Evolutionary conservation across 2,329 filamentous ascomycete genomes (phyloP).

Genomic region (Colletotrichum sublineola): DNA sequence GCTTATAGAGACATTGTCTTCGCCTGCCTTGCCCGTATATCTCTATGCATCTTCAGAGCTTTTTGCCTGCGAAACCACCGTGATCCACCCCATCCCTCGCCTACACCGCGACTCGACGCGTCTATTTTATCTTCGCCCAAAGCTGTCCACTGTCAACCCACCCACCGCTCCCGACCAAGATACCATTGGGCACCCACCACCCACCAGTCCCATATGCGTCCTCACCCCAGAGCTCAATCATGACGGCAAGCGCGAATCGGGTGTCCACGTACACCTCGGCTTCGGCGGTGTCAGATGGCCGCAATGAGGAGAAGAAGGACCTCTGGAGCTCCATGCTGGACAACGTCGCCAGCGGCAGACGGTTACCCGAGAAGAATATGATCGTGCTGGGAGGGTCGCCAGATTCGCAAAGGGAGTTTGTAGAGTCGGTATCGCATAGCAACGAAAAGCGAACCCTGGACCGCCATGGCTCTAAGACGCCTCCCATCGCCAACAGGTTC

Average conservation of each 20-base stretch:
- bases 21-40: no score
- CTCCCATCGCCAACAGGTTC: slow-evolving; percentile 91
- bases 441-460: slow-evolving; percentile 67
- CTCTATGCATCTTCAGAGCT: neutral
- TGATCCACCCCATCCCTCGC: slow-evolving; percentile 8
- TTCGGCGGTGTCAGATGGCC: slow-evolving; percentile 66
- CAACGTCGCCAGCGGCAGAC: slow-evolving; percentile 89
- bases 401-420: slow-evolving; percentile 86
- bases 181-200: slow-evolving; percentile 28
- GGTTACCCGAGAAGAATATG: slow-evolving; percentile 91
- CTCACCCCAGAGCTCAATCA: slow-evolving; percentile 47
- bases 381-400: slow-evolving; percentile 86
- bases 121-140: slow-evolving; percentile 34
- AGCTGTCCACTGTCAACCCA: slow-evolving; percentile 36
- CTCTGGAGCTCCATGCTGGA: slow-evolving; percentile 96
- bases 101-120: slow-evolving; percentile 39
- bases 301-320: slow-evolving; percentile 82
- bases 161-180: slow-evolving; percentile 12
- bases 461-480: slow-evolving; percentile 70
- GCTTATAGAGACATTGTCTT: slow-evolving; percentile 10
- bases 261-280: slow-evolving; percentile 71
- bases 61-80: neutral
- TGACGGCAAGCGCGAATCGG: slow-evolving; percentile 67
- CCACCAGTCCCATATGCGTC: slow-evolving; percentile 28
- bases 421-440: slow-evolving; percentile 72